Evolutionary conservation across 2,329 filamentous ascomycete species (phyloP).

Genomic region (Colletotrichum sp.): DNA sequence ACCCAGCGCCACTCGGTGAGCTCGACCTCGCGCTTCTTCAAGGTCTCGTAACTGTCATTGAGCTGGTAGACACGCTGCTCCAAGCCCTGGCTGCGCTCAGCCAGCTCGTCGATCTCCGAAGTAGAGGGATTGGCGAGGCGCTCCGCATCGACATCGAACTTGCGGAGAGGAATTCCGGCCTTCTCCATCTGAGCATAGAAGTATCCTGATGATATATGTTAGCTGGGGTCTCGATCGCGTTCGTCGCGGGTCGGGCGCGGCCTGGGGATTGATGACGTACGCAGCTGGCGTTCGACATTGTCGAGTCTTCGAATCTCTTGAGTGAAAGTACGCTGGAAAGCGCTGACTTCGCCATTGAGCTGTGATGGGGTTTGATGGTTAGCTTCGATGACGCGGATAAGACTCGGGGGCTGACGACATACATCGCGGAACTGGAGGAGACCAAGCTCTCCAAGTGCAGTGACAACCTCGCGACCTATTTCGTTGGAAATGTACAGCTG

Average conservation of each 20-base stretch:
- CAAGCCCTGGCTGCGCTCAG: conserved; percentile 89
- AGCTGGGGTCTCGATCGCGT: conserved; percentile 26
- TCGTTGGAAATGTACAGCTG: conserved; percentile 99
- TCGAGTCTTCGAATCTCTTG: conserved; percentile 97
- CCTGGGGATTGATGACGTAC: conserved; percentile 58
- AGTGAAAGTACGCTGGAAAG: conserved; percentile 96
- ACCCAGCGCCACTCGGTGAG: conserved; percentile 99
- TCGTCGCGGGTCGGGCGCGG: background rate
- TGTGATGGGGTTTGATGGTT: conserved; percentile 41
- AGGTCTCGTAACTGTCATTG: conserved; percentile 97
- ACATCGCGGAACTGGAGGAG: conserved; percentile 98
- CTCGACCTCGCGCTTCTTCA: conserved; percentile 97
- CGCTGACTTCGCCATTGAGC: conserved; percentile 91
- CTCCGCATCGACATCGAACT: conserved; percentile 89
- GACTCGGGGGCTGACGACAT: conserved; percentile 42
- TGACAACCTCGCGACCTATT: conserved; percentile 97
- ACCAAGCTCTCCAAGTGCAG: conserved; percentile 93
- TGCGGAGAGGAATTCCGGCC: conserved; percentile 81
- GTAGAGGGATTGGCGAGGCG: conserved; percentile 87
- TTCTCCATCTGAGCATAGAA: conserved; percentile 98
- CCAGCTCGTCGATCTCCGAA: conserved; percentile 94
- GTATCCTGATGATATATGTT: conserved; percentile 68
- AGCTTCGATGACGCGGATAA: conserved; percentile 20
- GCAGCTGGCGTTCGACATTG: conserved; percentile 96
- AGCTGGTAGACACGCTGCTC: conserved; percentile 90